These are phyloP conservation scores for Phytophthora meadii DNA, from an alignment of 352 stramenopile genomes.

Conservation along the genomic window DNA sequence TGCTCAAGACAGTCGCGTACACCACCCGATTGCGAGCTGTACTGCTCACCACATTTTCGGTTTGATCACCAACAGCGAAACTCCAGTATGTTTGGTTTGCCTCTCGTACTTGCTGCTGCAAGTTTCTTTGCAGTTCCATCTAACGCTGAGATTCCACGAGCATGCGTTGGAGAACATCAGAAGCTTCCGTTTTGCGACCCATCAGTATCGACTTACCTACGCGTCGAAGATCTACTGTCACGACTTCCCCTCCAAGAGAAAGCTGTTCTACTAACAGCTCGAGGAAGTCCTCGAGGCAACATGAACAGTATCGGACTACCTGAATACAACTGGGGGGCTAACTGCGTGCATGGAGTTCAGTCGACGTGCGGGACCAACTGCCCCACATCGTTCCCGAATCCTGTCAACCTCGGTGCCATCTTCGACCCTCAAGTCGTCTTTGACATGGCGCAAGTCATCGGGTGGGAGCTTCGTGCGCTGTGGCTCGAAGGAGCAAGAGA, in stretches of 20 bases:
- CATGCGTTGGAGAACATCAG: conserved; percentile 36
- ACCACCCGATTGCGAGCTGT: neutral
- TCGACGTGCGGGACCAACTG: conserved; percentile 73
- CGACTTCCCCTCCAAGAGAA: conserved; percentile 74
- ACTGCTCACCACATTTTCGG: neutral
- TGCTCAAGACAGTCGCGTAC: conserved; percentile 3
- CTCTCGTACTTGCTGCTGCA: conserved; percentile 5
- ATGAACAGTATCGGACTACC: conserved; percentile 83
- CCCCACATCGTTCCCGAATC: conserved; percentile 91
- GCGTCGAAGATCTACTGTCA: conserved; percentile 77
- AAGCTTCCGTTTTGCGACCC: conserved; percentile 50
- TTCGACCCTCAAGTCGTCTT: conserved; percentile 84
- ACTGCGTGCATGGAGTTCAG: conserved; percentile 92
- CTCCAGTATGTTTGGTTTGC: conserved; percentile 1
- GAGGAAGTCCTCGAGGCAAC: conserved; percentile 60
- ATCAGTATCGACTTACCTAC: conserved; percentile 47
- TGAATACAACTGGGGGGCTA: conserved; percentile 93
- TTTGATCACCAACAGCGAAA: neutral
- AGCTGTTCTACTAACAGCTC: conserved; percentile 62
- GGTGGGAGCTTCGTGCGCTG: conserved; percentile 71
- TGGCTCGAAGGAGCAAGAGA: conserved; percentile 74
- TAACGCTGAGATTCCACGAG: conserved; percentile 48
- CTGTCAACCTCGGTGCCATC: conserved; percentile 84
- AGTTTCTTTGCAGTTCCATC: conserved; percentile 4
- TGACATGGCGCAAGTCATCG: conserved; percentile 88